phyloP scores from a whole-genome alignment of 2,329 filamentous ascomycete species.

The Cryphonectria naterciae region DNA sequence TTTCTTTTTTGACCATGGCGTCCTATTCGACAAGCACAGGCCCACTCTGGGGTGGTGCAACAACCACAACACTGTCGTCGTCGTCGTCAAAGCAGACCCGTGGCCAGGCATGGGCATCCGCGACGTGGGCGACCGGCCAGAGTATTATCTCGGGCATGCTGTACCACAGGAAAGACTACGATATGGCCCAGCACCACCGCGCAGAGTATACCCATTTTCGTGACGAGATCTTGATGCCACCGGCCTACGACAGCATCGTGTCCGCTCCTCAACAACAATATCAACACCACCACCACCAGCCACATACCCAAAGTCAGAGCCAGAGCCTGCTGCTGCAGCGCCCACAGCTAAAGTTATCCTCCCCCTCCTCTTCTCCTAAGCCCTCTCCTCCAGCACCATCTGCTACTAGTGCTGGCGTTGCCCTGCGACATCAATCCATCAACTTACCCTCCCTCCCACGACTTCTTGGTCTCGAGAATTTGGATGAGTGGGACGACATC shows the following conservation, averaged over 20 bases:
- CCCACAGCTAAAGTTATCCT: background rate
- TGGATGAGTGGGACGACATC: slow-evolving; percentile 29
- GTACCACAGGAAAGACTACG: slow-evolving; percentile 23
- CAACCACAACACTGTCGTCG: slow-evolving; percentile 17
- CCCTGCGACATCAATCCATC: slow-evolving; percentile 13
- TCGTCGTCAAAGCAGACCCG: slow-evolving; percentile 19
- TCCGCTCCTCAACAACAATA: slow-evolving; percentile 1
- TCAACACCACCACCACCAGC: background rate
- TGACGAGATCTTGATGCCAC: slow-evolving; percentile 21
- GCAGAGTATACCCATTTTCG: slow-evolving; percentile 18
- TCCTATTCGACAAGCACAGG: slow-evolving; percentile 21
- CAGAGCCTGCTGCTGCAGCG: background rate
- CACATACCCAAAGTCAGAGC: background rate
- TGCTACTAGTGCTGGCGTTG: background rate
- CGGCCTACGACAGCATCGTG: slow-evolving; percentile 20
- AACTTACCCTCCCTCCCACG: slow-evolving; percentile 22
- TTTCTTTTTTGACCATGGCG: slow-evolving; percentile 16
- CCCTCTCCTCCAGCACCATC: background rate
- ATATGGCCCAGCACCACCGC: slow-evolving; percentile 14
- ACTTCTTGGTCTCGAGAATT: slow-evolving; percentile 26
- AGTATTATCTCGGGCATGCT: slow-evolving; percentile 27
- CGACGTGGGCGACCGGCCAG: slow-evolving; percentile 27
- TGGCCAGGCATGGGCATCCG: slow-evolving; percentile 28
- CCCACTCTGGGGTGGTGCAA: slow-evolving; percentile 24
- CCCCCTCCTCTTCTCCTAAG: background rate